Evolutionary conservation across 176 grass and related monocot genomes (phyloP).

Genomic region (Musa troglodytarum): DNA sequence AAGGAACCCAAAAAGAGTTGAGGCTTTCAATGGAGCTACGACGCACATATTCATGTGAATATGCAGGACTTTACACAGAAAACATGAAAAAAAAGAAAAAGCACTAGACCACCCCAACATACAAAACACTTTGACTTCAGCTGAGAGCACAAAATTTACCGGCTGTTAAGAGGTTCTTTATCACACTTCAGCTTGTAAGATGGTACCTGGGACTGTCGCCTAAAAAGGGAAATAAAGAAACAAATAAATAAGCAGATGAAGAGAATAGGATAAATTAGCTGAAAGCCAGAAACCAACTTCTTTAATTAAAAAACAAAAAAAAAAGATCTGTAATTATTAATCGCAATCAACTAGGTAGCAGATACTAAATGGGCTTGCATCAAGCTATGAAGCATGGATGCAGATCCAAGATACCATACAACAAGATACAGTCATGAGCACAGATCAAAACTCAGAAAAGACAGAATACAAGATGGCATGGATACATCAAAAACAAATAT

Average conservation of each 20-base stretch:
- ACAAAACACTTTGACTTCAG: not conserved
- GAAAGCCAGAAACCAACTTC: not conserved
- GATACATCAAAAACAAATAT: too few relatives aligned
- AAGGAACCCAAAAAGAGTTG: not conserved
- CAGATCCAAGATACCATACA: too few relatives aligned
- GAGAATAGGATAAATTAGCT: constrained; percentile 9
- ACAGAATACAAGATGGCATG: too few relatives aligned
- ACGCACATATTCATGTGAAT: not conserved
- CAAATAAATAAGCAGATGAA: not conserved
- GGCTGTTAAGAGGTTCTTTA: constrained; percentile 72
- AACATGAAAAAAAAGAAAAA: not conserved
- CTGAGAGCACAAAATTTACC: constrained; percentile 31
- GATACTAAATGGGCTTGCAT: too few relatives aligned
- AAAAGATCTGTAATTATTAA: too few relatives aligned
- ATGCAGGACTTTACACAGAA: not conserved
- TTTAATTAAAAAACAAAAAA: not conserved
- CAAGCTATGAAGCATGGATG: too few relatives aligned
- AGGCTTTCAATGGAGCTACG: not conserved
- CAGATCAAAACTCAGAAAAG: too few relatives aligned
- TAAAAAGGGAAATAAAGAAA: constrained; percentile 35
- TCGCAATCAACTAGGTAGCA: too few relatives aligned
- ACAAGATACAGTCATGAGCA: too few relatives aligned
- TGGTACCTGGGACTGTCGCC: constrained; percentile 76
- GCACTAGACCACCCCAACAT: not conserved
- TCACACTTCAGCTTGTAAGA: constrained; percentile 94